A percentile compares a stretch with the other conserved stretches of the same genome.
Conservation (phyloP, 345 rosid genomes). For the Cardiospermum halicacabum region DNA sequence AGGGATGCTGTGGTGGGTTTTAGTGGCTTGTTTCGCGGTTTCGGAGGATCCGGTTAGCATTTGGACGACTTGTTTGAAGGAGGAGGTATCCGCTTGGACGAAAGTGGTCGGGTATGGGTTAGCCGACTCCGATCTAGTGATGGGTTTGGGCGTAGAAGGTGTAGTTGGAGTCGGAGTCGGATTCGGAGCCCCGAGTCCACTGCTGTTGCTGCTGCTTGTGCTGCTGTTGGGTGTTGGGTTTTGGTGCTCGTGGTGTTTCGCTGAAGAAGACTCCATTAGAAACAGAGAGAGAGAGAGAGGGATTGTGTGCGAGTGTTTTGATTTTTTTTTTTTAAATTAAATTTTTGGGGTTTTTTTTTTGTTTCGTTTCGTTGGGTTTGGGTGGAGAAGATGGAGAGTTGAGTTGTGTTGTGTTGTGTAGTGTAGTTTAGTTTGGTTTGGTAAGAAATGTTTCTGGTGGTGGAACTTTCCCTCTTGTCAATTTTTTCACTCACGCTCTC, state of each 20-base stretch:
- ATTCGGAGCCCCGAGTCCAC: constrained; percentile 29
- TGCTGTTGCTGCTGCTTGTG: constrained; percentile 16
- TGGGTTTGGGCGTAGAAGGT: constrained; percentile 40
- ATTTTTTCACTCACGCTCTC: constrained; percentile 13
- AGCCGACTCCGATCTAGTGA: constrained; percentile 76
- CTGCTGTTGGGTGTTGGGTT: constrained; percentile 27
- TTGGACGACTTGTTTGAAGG: constrained; percentile 97
- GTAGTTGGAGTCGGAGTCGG: too few relatives aligned
- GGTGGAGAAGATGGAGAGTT: constrained; percentile 5
- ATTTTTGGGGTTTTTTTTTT: not conserved
- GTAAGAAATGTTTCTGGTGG: constrained; percentile 58
- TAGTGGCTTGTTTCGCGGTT: constrained; percentile 38
- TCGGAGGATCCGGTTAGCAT: constrained; percentile 92
- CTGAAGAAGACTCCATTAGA: constrained; percentile 58
- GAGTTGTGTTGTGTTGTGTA: constrained; percentile 10
- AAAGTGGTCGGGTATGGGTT: constrained; percentile 95
- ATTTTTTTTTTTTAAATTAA: too few relatives aligned
- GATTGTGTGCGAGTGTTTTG: too few relatives aligned
- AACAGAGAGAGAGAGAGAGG: constrained; percentile 1
- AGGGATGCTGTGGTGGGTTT: constrained; percentile 70
- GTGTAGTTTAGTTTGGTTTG: constrained; percentile 39
- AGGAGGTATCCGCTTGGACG: constrained; percentile 89
- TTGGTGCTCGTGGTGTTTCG: constrained; percentile 34
- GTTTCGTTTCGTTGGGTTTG: constrained; percentile 1
- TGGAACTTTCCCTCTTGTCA: constrained; percentile 19